Percentiles rank a stretch among this genome's conserved stretches.
phyloP scores from a whole-genome alignment of 306 rosid species.

The Vachellia pachyceras region DNA sequence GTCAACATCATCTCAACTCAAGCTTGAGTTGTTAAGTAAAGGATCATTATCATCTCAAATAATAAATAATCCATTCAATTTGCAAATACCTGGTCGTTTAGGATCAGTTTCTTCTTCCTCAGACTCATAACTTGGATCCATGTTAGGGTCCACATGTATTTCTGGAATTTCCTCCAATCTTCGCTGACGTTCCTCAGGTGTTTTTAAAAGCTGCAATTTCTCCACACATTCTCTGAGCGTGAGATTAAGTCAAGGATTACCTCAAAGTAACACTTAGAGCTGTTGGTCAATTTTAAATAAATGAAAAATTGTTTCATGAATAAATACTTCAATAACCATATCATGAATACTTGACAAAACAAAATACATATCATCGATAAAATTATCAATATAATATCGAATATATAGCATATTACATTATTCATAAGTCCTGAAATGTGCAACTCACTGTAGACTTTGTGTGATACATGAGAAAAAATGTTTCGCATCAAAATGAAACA shows the following conservation, averaged over 20 bases:
- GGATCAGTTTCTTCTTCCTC: conserved; percentile 84
- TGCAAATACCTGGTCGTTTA: conserved; percentile 65
- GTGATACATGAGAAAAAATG: background rate
- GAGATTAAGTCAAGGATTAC: conserved; percentile 66
- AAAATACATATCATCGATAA: conserved; percentile 8
- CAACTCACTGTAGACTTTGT: background rate
- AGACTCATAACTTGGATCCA: conserved; percentile 96
- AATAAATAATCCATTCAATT: background rate
- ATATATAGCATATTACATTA: background rate
- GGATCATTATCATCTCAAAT: background rate
- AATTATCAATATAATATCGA: background rate
- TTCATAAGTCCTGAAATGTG: background rate
- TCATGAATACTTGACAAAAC: conserved; percentile 18
- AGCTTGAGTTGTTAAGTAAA: background rate
- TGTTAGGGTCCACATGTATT: conserved; percentile 90
- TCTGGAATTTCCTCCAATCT: conserved; percentile 90
- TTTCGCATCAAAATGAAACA: background rate
- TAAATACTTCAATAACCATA: conserved; percentile 14
- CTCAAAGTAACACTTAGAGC: conserved; percentile 1
- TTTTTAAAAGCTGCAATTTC: conserved; percentile 90
- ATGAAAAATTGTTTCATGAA: conserved; percentile 12
- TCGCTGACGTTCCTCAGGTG: conserved; percentile 98
- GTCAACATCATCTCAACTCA: background rate
- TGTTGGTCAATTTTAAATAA: conserved; percentile 23
- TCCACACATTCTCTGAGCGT: conserved; percentile 99